These are phyloP conservation scores for Leccinum olivaceoglutinosum DNA, from an alignment of 1,284 basidiomycete genomes.

Conservation along the genomic window DNA sequence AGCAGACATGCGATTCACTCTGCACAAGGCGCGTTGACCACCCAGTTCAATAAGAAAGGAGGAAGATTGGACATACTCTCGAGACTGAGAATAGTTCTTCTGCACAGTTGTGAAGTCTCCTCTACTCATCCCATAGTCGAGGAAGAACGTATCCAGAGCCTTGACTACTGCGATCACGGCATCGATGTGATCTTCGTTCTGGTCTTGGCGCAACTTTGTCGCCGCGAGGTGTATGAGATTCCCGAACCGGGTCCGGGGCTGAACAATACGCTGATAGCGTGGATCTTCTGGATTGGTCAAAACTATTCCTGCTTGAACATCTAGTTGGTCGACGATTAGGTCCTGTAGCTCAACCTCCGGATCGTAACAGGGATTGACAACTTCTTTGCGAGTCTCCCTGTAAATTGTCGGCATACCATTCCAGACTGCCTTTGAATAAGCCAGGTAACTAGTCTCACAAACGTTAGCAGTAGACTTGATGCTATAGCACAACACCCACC, in stretches of 20 bases:
- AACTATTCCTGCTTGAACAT: constrained; percentile 72
- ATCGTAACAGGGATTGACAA: constrained; percentile 53
- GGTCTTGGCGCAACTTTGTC: constrained; percentile 50
- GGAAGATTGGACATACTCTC: constrained; percentile 50
- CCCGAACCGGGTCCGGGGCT: constrained; percentile 67
- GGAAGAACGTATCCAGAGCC: constrained; percentile 70
- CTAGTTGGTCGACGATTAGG: constrained; percentile 57
- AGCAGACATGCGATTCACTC: constrained; percentile 62
- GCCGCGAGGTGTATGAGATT: constrained; percentile 63
- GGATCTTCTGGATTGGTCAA: constrained; percentile 74
- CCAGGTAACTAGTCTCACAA: constrained; percentile 45
- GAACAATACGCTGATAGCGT: constrained; percentile 63
- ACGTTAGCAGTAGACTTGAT: constrained; percentile 3
- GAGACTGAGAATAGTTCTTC: constrained; percentile 62
- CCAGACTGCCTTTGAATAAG: constrained; percentile 64
- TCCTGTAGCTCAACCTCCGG: constrained; percentile 58
- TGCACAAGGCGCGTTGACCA: constrained; percentile 23
- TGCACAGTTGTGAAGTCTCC: constrained; percentile 56
- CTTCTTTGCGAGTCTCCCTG: constrained; percentile 55
- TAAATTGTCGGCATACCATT: constrained; percentile 65
- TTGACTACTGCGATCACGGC: constrained; percentile 69
- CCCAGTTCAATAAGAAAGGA: not conserved
- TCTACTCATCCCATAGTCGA: constrained; percentile 67
- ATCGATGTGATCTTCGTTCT: constrained; percentile 85
- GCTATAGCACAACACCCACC: constrained; percentile 39